These are phyloP conservation scores for Pilasporangium apinafurcum DNA, from an alignment of 352 stramenopile genomes.

Conservation along the genomic window DNA sequence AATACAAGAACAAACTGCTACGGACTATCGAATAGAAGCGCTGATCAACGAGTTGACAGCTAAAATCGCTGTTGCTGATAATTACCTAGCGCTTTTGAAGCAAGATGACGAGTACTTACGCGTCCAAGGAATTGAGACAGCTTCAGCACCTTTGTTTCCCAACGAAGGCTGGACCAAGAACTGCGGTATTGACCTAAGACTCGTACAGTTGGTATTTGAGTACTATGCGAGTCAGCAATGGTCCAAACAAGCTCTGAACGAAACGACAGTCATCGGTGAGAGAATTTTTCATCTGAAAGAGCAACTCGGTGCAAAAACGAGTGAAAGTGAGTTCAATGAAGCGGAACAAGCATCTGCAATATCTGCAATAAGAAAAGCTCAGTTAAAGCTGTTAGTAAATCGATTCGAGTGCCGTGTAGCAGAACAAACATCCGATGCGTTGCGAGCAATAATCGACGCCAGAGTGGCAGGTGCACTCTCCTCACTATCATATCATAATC, in stretches of 20 bases:
- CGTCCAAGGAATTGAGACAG: neutral
- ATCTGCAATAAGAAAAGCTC: neutral
- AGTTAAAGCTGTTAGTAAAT: conserved; percentile 20
- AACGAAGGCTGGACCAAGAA: neutral
- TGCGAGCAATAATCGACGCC: conserved; percentile 5
- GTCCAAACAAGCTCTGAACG: conserved; percentile 13
- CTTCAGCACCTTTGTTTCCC: too few species aligned
- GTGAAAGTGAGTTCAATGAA: neutral
- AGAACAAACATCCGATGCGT: conserved; percentile 15
- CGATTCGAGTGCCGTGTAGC: conserved; percentile 25
- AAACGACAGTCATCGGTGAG: conserved; percentile 17
- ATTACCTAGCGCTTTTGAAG: conserved; percentile 17
- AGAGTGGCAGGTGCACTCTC: neutral
- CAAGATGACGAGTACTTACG: conserved; percentile 13
- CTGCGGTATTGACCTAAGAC: conserved; percentile 1
- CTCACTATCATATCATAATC: neutral
- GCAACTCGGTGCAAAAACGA: neutral
- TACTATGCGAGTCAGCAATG: conserved; percentile 22
- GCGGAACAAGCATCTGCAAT: conserved; percentile 4
- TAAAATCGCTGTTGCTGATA: conserved; percentile 7
- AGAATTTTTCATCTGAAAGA: conserved; percentile 11
- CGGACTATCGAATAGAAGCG: conserved; percentile 8
- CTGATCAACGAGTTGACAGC: conserved; percentile 5
- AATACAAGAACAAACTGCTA: conserved; percentile 19
- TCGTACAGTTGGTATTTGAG: conserved; percentile 13